phyloP scores from a whole-genome alignment of 495 filamentous ascomycete genomes.

The Neurospora pannonica region DNA sequence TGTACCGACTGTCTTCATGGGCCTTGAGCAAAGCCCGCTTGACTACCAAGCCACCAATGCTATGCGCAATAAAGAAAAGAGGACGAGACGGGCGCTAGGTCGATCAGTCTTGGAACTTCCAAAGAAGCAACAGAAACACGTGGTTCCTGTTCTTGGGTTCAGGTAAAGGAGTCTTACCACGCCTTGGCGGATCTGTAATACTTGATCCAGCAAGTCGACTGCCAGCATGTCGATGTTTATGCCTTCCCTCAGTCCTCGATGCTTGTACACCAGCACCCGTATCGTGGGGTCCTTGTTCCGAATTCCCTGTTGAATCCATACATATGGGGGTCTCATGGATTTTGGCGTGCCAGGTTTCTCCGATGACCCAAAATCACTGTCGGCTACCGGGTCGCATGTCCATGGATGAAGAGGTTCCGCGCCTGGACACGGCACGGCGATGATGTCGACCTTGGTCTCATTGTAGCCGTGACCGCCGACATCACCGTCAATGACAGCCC shows the following conservation, averaged over 20 bases:
- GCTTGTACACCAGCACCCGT: slow-evolving; percentile 46
- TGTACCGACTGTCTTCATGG: slow-evolving; percentile 26
- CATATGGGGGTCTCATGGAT: slow-evolving; percentile 6
- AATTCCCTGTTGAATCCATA: slow-evolving; percentile 35
- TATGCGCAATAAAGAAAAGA: slow-evolving; percentile 56
- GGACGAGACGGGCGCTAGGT: slow-evolving; percentile 30
- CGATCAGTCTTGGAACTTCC: background rate
- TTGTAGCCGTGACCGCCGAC: slow-evolving; percentile 32
- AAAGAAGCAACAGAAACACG: background rate
- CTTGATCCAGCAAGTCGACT: slow-evolving; percentile 37
- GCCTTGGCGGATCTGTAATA: slow-evolving; percentile 30
- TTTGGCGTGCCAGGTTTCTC: slow-evolving; percentile 8
- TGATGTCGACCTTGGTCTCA: slow-evolving; percentile 37
- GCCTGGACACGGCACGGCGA: slow-evolving; percentile 37
- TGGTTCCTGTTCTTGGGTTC: background rate
- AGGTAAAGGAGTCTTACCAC: slow-evolving; percentile 11
- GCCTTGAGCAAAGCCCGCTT: slow-evolving; percentile 48
- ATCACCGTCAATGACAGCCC: slow-evolving; percentile 33
- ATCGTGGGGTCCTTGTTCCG: slow-evolving; percentile 30
- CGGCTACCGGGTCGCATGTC: slow-evolving; percentile 27
- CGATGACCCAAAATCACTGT: slow-evolving; percentile 22
- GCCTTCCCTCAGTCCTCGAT: slow-evolving; percentile 39
- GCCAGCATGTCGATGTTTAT: slow-evolving; percentile 42
- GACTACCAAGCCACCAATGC: slow-evolving; percentile 53
- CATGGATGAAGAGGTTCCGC: slow-evolving; percentile 36